These are phyloP conservation scores for Hibiscus trionum DNA, from an alignment of 345 rosid species.

Conservation along the genomic window DNA sequence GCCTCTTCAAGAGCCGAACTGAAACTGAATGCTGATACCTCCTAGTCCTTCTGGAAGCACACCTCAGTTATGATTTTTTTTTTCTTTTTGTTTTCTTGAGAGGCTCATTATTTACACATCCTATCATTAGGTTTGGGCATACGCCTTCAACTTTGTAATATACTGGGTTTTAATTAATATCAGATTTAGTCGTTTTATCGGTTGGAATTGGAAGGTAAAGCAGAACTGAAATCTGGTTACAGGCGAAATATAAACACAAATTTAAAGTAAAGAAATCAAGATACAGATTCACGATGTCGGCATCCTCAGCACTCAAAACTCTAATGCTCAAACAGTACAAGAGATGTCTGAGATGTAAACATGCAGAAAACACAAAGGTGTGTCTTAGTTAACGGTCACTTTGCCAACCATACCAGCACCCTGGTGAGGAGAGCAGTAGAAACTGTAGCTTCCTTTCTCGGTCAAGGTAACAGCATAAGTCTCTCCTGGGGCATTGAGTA, in stretches of 20 bases:
- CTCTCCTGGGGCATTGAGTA: constrained; percentile 67
- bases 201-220: neutral
- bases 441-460: constrained; percentile 61
- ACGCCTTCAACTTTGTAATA: neutral
- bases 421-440: constrained; percentile 87
- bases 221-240: neutral
- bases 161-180: too few species aligned
- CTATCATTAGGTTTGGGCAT: neutral
- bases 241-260: constrained; percentile 1
- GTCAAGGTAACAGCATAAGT: constrained; percentile 54
- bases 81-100: neutral
- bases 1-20: neutral
- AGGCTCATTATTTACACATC: neutral
- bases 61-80: neutral
- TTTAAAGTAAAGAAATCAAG: neutral
- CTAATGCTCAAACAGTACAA: neutral
- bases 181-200: neutral
- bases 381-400: constrained; percentile 59
- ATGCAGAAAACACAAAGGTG: neutral
- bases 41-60: neutral
- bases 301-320: neutral
- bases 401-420: constrained; percentile 94
- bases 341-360: neutral
- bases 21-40: neutral
- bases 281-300: neutral